Evolutionary conservation across 2,329 filamentous ascomycete genomes (phyloP), one percentile per base, ranked within the genome.

Genomic region (Rosellinia necatrix): DNA sequence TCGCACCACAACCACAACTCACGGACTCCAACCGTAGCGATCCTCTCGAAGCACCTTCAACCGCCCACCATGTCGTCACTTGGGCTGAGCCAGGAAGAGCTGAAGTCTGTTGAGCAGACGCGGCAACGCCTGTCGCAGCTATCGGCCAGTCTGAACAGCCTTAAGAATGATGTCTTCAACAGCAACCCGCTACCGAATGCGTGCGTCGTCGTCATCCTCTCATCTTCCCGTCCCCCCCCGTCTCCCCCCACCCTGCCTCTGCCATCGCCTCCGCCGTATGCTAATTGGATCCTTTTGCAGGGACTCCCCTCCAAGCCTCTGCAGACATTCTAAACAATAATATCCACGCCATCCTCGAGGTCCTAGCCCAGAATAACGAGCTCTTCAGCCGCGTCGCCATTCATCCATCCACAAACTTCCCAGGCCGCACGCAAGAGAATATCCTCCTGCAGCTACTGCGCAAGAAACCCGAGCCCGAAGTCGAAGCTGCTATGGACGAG

Each of bases 401-500:
- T 19, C 91, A 90, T 68, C 91, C 91, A 0, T 85, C 87, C 10
- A 89, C 90, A 2, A 86, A 86, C 70, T 94, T 84, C 73, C 91
- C 85, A 4, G 88, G 84, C 32, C 86, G 82, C 64, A 87, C 81
- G 4, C 85, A 90, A 56, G 84, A 89, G 70, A 75, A 72, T 44
- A 78, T 90, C 3, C 79, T 93, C 1, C 79, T 83, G 22, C 83
- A 88, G 65, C 78, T 96, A 2, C 77, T 96, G 27, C 87, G 91
- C 34, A 96, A 94, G 74, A 94, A 94, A 70, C 81, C 92, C 44
- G 91, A 94, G 63, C 90, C 90, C 0, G 80, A 84, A 21, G 86
- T 92, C 15, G 89, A 92, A 69, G 84, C 86, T 53, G 87, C 88
- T 75, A 85, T 93, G 22, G 82, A 85, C 19, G 76, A 85, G 48